Base-by-base conservation (phyloP, 2,329 filamentous ascomycete genomes). In the Sporothrix schenckii region DNA sequence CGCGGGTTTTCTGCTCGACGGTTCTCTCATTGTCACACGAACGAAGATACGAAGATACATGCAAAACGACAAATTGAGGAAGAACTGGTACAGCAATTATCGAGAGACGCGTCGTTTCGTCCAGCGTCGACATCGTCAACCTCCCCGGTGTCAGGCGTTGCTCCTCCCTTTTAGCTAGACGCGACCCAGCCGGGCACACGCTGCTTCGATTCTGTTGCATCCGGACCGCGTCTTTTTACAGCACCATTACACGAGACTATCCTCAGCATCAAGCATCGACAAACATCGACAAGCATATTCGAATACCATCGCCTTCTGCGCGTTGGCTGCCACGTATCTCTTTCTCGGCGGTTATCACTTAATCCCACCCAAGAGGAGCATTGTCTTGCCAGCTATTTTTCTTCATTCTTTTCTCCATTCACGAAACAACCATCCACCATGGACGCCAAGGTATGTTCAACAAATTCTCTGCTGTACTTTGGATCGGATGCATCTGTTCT, bases 401-500 rank as follows among this genome's bases (percentile, higher is more conserved):
- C 52, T 47, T 30, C 39, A 68, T 56, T 14, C 49, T 54, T 53
- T 69, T 58, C 41, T 24, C 58, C 14, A 21, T 50, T 14, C 61
- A 53, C 61, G 7, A 66, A 60, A 44, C 39, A 49, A 16, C 14
- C 11, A 39, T 68, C n/a, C 16, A 52, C 44, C 16, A 68, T 68
- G 66, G 66, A 68, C 52, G 66, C 67, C 52, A 71, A 71, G 60
- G 70, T 71, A 24, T 24, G 58, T 47, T 34, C 2, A 13, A 44
- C 9, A 21, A 14, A 21, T 24, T 24, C 21, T 13, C 47, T 34
- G 34, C 34, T 34, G 34, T 34, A 34, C 34, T 7, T 34, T 34
- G 34, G 7, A 34, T 30, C 34, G 3, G 34, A 34, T 34, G 34
- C 34, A 1, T 34, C 14, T 16, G 11, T 39, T n/a, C 49, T 11